Evolutionary conservation across 768 basidiomycete genomes (phyloP), one percentile per base, ranked within the genome.

Genomic region (Chiua virens): DNA sequence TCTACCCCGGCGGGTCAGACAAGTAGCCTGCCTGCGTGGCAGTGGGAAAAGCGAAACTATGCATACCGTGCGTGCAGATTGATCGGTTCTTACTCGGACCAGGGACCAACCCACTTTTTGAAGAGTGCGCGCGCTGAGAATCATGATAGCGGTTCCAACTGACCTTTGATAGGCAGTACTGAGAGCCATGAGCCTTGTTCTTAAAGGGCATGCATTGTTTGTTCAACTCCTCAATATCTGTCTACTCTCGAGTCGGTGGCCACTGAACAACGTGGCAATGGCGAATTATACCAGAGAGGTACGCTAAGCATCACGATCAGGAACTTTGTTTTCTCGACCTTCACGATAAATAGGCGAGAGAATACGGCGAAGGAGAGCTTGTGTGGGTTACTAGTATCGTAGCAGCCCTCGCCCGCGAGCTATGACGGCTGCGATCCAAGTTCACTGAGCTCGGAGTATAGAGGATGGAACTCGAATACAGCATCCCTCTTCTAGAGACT

Each of bases 221-320:
- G 9, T 28, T 7, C 14, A 20, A 30, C 23, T 14, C 14, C 9
- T 34, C 17, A n/a, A 39, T 9, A 4, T n/a, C 21, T 34, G 9
- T 21, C 30, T 25, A 14, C 11, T 38, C 27, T 32, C 17, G 74
- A 77, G 7, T 78, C 54, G 25, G 32, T 5, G 78, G 82, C 80
- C 78, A 73, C 73, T 39, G 88, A 87, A 91, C 69, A 91, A 91
- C 53, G 76, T 86, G 4, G 88, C 77, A 0, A 81, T 84, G 60
- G 68, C 70, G 4, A 85, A 83, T 57, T 89, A 89, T 56, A 86
- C 84, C 7, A 74, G 73, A 5, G 32, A 68, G 59, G 79, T 66
- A 59, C n/a, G 67, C n/a, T n/a, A n/a, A n/a, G n/a, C n/a, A n/a
- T n/a, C n/a, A n/a, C n/a, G n/a, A n/a, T n/a, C 13, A 10, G 14